These are phyloP conservation scores for Guyanaporus albipodus DNA, from an alignment of 768 basidiomycete genomes.

Conservation along the genomic window DNA sequence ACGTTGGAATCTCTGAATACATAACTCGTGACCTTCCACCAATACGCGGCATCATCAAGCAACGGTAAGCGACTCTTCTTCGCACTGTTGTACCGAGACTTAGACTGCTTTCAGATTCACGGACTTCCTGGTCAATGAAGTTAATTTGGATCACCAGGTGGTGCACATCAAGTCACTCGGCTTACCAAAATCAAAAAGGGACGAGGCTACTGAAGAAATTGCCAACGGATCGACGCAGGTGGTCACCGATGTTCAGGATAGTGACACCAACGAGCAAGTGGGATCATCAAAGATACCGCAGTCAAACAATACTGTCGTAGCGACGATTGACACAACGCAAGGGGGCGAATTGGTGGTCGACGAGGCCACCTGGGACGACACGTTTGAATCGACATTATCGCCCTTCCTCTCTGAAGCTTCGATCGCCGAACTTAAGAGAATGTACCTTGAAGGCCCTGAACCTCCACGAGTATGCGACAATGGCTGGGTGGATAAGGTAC, in stretches of 20 bases:
- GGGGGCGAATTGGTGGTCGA: conserved; percentile 3
- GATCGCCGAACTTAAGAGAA: conserved; percentile 60
- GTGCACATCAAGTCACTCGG: conserved; percentile 77
- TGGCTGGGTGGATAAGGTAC: conserved; percentile 63
- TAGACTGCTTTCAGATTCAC: conserved; percentile 66
- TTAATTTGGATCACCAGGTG: conserved; percentile 75
- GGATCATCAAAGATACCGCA: conserved; percentile 6
- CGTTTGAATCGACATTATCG: conserved; percentile 50
- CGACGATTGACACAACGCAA: not conserved
- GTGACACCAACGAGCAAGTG: not conserved
- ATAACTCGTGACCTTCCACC: conserved; percentile 63
- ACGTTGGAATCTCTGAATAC: conserved; percentile 92
- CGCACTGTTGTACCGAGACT: not conserved
- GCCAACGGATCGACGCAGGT: conserved; percentile 10
- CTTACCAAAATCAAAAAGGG: conserved; percentile 58
- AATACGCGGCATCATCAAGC: conserved; percentile 94
- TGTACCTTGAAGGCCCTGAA: conserved; percentile 79
- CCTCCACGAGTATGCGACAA: conserved; percentile 69
- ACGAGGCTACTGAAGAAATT: conserved; percentile 18
- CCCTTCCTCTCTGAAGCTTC: conserved; percentile 61
- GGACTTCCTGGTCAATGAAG: conserved; percentile 93
- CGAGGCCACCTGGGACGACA: conserved; percentile 62
- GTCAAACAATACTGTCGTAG: not conserved
- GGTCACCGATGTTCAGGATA: conserved; percentile 12
- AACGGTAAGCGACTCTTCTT: conserved; percentile 57